Base-by-base conservation (phyloP, 768 basidiomycete species). In the Boletus patriciae region DNA sequence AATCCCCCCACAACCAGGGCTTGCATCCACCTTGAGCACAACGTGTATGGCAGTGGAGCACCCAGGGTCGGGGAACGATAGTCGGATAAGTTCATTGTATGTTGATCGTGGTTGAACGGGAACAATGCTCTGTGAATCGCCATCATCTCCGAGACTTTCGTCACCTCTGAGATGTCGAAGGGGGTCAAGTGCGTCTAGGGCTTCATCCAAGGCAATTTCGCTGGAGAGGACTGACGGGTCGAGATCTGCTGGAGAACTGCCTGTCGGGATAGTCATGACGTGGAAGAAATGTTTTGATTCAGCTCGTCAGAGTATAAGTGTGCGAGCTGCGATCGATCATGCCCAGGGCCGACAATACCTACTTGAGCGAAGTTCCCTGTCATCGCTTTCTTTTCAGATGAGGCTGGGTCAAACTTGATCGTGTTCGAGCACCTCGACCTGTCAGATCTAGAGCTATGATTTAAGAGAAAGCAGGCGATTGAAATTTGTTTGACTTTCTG, bases 1-100 rank as follows among this genome's bases (percentile, higher is more conserved):
- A 38, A 94, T 82, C 6, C 94, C 94, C 15, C 94, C 94, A 69
- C 94, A 97, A 1, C 94, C 94, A 18, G 91, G 90, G 42, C 85
- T 78, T 9, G 92, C 85, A 69, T 95, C 92, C 4, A 94, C 81
- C 21, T 77, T 74, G 38, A 95, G 79, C 4, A 67, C 57, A 54
- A 87, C 54, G 46, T 54, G 58, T 56, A 65, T 51, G 41, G 42
- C 21, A 37, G 58, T 46, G 46, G 55, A 46, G 46, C 47, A 33
- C 16, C 27, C 52, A 40, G 10, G 31, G 11, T 53, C 43, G 25
- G 70, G 59, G 56, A 77, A 76, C 3, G 77, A 73, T 47, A 87
- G 73, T 8, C 72, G 71, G 61, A 84, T 71, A 10, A 78, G 73
- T 52, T 83, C 76, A 49, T 81, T 74, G 54, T 69, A 72, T 41